Conservation (phyloP, 2,329 filamentous ascomycete species). For the Neofusicoccum cordaticola region DNA sequence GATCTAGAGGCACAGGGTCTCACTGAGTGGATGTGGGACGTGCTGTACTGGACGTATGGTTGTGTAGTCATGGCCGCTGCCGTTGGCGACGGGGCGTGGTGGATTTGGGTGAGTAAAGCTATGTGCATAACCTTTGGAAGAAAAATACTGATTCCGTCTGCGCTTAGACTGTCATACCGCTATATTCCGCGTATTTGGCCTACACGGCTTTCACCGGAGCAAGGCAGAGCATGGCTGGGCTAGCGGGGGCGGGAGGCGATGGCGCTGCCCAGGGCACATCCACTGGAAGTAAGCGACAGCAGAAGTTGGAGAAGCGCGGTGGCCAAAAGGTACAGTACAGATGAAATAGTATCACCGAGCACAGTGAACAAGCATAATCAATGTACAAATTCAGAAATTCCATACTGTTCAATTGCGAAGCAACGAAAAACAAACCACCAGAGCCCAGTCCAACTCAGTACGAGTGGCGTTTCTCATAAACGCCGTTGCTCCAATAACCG, state of each 20-base stretch:
- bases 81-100: constrained; percentile 78
- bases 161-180: constrained; percentile 39
- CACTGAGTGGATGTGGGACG: constrained; percentile 98
- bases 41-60: constrained; percentile 90
- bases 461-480: background rate
- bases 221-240: constrained; percentile 39
- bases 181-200: constrained; percentile 46
- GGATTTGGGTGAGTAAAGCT: constrained; percentile 50
- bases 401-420: background rate
- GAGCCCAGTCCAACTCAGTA: background rate
- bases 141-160: background rate
- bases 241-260: constrained; percentile 37
- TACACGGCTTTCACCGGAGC: constrained; percentile 48
- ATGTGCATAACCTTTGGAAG: background rate
- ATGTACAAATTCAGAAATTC: background rate
- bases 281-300: constrained; percentile 45
- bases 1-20: constrained; percentile 83
- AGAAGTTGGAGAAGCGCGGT: constrained; percentile 53
- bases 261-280: constrained; percentile 21
- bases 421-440: background rate
- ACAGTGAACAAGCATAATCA: background rate
- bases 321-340: constrained; percentile 49
- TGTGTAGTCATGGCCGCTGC: constrained; percentile 69
- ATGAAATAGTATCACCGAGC: constrained; percentile 23
- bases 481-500: background rate